These are phyloP conservation scores for Porodaedalea pini DNA, from an alignment of 1,284 basidiomycete genomes.

Conservation along the genomic window DNA sequence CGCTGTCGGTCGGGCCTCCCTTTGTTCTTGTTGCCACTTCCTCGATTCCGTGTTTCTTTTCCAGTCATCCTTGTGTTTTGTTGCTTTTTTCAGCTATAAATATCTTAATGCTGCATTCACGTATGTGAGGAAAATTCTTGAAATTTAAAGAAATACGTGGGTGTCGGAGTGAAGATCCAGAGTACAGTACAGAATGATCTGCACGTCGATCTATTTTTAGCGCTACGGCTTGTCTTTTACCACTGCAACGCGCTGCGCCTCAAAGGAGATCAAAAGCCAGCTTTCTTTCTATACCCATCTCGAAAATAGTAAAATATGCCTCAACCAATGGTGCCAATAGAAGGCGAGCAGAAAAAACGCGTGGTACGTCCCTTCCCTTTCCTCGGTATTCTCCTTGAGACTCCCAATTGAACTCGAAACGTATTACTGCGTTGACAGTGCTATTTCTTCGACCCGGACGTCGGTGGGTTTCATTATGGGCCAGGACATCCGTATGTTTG, in stretches of 20 bases:
- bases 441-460: constrained; percentile 98
- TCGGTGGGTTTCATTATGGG: constrained; percentile 98
- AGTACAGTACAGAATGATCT: background rate
- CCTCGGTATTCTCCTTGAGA: constrained; percentile 50
- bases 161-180: too few relatives aligned
- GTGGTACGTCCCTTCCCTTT: constrained; percentile 57
- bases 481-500: constrained; percentile 77
- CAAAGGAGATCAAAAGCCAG: background rate
- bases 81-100: background rate
- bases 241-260: too few relatives aligned
- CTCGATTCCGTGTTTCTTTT: background rate
- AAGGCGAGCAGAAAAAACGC: constrained; percentile 81
- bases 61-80: background rate
- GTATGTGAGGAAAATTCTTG: too few relatives aligned
- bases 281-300: background rate
- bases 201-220: constrained; percentile 16
- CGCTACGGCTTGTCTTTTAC: background rate
- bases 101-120: too few relatives aligned
- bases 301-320: constrained; percentile 33
- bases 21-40: background rate
- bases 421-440: constrained; percentile 51
- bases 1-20: background rate
- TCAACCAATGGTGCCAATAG: constrained; percentile 60
- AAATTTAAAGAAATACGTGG: too few relatives aligned
- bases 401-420: background rate